These are phyloP conservation scores for Yamadazyma dendronema DNA, from an alignment of 1,139 yeast species.

Conservation along the genomic window DNA sequence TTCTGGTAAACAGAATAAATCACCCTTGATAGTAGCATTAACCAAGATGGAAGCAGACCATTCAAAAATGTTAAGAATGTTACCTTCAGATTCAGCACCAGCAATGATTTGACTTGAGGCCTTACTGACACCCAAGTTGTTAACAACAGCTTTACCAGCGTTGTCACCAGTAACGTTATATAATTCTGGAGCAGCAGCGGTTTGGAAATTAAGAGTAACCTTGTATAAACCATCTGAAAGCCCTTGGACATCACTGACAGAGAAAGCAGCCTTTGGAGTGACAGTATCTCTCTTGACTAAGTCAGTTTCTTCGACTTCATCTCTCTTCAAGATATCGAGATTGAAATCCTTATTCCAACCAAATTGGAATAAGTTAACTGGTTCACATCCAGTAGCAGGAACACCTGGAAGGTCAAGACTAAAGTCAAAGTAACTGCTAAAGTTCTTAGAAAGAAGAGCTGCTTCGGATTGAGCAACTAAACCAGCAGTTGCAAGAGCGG, in stretches of 20 bases:
- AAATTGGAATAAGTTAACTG: constrained; percentile 11
- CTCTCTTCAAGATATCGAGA: constrained; percentile 14
- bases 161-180: constrained; percentile 21
- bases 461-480: constrained; percentile 12
- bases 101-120: constrained; percentile 15
- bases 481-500: constrained; percentile 14
- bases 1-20: constrained; percentile 30
- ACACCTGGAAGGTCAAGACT: constrained; percentile 11
- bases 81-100: constrained; percentile 19
- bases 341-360: constrained; percentile 13
- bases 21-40: constrained; percentile 18
- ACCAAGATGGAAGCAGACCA: constrained; percentile 28
- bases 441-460: constrained; percentile 7
- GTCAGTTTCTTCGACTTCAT: constrained; percentile 5
- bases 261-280: constrained; percentile 29
- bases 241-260: constrained; percentile 25
- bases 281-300: constrained; percentile 13
- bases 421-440: constrained; percentile 14
- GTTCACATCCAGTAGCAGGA: constrained; percentile 9
- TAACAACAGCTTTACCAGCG: constrained; percentile 20
- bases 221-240: constrained; percentile 25
- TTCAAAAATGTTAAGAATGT: constrained; percentile 24
- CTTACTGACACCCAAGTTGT: constrained; percentile 18
- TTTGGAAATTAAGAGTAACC: constrained; percentile 26
- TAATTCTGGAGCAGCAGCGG: constrained; percentile 21